Conservation (phyloP, 192 early-diverging fungal genomes). For the Umbelopsis sp. region DNA sequence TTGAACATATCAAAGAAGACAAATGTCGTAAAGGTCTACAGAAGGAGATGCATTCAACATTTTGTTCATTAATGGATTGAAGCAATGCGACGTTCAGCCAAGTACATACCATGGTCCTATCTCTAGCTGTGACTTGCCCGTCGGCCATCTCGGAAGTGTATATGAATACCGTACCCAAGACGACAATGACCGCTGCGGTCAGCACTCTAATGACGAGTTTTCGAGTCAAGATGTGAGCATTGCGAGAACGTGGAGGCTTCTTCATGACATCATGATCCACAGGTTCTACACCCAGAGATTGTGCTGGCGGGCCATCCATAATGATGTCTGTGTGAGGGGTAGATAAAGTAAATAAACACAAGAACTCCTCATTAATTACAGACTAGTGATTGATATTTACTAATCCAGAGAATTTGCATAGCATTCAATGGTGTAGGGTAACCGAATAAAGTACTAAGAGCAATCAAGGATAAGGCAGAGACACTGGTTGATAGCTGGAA, state of each 20-base stretch:
- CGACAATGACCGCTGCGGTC: constrained; percentile 79
- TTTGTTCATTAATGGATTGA: not conserved
- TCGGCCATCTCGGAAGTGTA: constrained; percentile 80
- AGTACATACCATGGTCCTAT: constrained; percentile 85
- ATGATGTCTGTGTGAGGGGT: constrained; percentile 76
- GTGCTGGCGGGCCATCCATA: constrained; percentile 98
- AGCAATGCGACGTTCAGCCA: not conserved
- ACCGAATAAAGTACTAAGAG: constrained; percentile 83
- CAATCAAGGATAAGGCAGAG: constrained; percentile 87
- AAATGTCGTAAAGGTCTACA: constrained; percentile 93
- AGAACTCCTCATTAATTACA: not conserved
- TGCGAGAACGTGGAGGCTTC: constrained; percentile 78
- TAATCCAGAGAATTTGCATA: constrained; percentile 99
- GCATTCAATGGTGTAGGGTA: constrained; percentile 92
- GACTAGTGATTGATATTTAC: constrained; percentile 56
- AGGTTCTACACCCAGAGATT: constrained; percentile 94
- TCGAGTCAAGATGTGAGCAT: constrained; percentile 79
- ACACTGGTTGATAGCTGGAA: constrained; percentile 97
- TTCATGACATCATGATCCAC: constrained; percentile 91
- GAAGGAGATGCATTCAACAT: not conserved
- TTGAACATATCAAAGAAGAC: constrained; percentile 98
- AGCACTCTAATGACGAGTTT: constrained; percentile 74
- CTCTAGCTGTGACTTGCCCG: constrained; percentile 67
- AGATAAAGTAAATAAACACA: not conserved
- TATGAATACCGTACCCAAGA: constrained; percentile 81